phyloP scores from a whole-genome alignment of 257 asterid species.

The Penstemon barbatus region DNA sequence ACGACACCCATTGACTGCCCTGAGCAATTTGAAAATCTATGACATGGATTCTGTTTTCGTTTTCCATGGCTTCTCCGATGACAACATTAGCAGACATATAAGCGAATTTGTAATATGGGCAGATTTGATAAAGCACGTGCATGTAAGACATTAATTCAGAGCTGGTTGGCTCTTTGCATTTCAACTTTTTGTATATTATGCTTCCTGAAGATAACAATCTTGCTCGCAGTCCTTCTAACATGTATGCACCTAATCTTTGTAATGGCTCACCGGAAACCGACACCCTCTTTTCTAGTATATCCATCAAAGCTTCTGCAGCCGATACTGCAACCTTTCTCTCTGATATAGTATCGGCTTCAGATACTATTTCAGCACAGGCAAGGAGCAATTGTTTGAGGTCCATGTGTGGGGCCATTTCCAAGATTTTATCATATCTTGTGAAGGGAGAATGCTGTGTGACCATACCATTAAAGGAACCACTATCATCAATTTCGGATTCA shows the following conservation, averaged over 20 bases:
- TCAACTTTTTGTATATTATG: conserved; percentile 78
- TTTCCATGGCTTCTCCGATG: conserved; percentile 72
- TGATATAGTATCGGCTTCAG: conserved; percentile 51
- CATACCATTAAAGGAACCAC: conserved; percentile 53
- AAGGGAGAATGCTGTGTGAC: conserved; percentile 43
- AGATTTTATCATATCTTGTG: conserved; percentile 52
- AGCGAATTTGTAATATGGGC: conserved; percentile 90
- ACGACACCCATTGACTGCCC: conserved; percentile 88
- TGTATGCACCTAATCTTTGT: conserved; percentile 79
- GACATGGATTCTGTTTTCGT: conserved; percentile 67
- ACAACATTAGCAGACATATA: conserved; percentile 73
- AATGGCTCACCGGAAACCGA: conserved; percentile 92
- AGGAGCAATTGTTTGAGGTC: conserved; percentile 69
- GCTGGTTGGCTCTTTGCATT: conserved; percentile 84
- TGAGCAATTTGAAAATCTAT: conserved; percentile 92
- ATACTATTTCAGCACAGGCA: conserved; percentile 70
- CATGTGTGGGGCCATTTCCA: conserved; percentile 74
- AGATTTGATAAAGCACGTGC: conserved; percentile 69
- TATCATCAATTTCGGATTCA: conserved; percentile 72
- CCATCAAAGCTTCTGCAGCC: conserved; percentile 69
- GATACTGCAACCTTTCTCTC: conserved; percentile 47
- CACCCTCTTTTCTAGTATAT: conserved; percentile 62
- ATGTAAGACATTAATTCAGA: conserved; percentile 84
- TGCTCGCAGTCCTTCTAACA: conserved; percentile 94
- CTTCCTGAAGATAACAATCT: conserved; percentile 79